Conservation (phyloP, 768 basidiomycete species). For the Amanita molliuscula region DNA sequence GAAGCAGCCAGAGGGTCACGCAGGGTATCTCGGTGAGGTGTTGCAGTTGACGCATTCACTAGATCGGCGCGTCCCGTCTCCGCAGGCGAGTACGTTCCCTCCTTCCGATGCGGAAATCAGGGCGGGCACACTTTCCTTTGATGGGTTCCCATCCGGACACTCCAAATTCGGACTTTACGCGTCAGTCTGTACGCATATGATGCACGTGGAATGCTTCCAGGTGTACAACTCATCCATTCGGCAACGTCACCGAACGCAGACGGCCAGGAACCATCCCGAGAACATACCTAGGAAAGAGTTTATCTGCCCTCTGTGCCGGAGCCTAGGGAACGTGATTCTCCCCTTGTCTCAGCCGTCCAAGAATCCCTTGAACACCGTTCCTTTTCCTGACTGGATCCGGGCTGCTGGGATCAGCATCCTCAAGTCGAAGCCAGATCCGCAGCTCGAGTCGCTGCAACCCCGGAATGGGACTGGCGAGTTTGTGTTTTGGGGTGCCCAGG, state of each 20-base stretch:
- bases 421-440: constrained; percentile 67
- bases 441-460: constrained; percentile 64
- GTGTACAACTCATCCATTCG: constrained; percentile 82
- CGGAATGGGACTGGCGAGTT: constrained; percentile 81
- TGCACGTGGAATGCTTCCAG: constrained; percentile 94
- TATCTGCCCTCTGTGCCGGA: constrained; percentile 96
- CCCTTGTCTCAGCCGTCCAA: constrained; percentile 53
- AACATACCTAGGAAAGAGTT: constrained; percentile 90
- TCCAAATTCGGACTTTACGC: constrained; percentile 80
- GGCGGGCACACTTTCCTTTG: constrained; percentile 35
- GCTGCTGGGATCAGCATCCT: constrained; percentile 83
- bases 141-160: constrained; percentile 60
- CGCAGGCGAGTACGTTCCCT: constrained; percentile 26
- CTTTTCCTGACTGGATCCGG: constrained; percentile 86
- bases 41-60: constrained; percentile 53
- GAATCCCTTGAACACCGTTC: constrained; percentile 42
- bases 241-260: constrained; percentile 79
- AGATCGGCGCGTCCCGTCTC: constrained; percentile 36
- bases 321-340: constrained; percentile 87
- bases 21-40: constrained; percentile 61
- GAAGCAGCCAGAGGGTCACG: constrained; percentile 60
- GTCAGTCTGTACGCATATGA: constrained; percentile 91
- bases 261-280: constrained; percentile 90
- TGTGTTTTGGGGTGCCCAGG: constrained; percentile 82
- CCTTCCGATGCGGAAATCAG: constrained; percentile 45